A percentile compares a stretch with the other conserved stretches of the same genome.
These are phyloP conservation scores for Lasiodiplodia sp. DNA, from an alignment of 2,329 filamentous ascomycete species.

Conservation along the genomic window DNA sequence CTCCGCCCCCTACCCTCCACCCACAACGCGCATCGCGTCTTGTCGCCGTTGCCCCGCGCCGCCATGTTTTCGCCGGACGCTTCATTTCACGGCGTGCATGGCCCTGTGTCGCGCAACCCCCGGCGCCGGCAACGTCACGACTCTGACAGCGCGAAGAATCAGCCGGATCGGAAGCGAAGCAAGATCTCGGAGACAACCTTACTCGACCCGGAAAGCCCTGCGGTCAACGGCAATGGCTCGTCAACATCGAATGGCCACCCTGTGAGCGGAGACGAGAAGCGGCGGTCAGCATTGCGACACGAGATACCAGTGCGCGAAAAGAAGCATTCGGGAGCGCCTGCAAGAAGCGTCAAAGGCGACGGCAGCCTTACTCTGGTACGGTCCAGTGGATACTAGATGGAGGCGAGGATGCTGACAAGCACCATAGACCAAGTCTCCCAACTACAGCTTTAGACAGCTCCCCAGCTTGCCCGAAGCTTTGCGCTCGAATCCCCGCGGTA, in stretches of 20 bases:
- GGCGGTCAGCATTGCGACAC: constrained; percentile 41
- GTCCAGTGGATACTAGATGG: constrained; percentile 30
- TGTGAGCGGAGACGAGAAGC: constrained; percentile 36
- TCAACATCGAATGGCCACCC: constrained; percentile 43
- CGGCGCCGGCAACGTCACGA: constrained; percentile 55
- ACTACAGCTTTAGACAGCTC: constrained; percentile 85
- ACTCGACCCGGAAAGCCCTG: constrained; percentile 36
- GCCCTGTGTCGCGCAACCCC: constrained; percentile 52
- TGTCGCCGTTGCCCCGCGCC: constrained; percentile 31
- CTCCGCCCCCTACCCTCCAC: constrained; percentile 15
- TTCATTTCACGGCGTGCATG: constrained; percentile 44
- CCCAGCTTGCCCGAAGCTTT: constrained; percentile 82
- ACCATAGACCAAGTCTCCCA: constrained; percentile 77
- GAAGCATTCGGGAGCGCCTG: constrained; percentile 37
- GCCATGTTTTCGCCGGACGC: constrained; percentile 51
- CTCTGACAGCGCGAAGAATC: constrained; percentile 49
- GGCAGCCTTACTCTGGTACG: constrained; percentile 71
- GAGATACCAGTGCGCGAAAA: constrained; percentile 52
- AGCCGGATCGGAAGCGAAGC: constrained; percentile 55
- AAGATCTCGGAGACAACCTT: constrained; percentile 55
- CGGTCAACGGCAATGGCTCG: constrained; percentile 42
- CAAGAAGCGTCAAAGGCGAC: constrained; percentile 72
- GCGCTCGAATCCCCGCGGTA: constrained; percentile 70
- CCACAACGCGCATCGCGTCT: constrained; percentile 35
- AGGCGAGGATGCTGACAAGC: constrained; percentile 27